Evolutionary conservation across 495 filamentous ascomycete genomes (phyloP), one percentile per base, ranked within the genome.

Genomic region (Aspergillus leporis): DNA sequence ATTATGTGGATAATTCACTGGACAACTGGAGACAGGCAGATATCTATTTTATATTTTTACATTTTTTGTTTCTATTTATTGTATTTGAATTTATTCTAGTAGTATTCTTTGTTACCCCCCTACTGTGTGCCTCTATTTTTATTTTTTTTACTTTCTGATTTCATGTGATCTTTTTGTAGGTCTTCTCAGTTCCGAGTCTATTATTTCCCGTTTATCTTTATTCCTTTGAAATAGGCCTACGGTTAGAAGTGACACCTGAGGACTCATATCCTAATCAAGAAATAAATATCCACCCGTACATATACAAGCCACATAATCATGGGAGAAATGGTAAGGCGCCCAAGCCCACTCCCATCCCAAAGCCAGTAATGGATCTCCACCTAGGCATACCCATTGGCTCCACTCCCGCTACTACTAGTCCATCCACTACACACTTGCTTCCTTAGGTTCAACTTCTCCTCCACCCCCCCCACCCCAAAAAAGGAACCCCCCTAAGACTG

Each of bases 401-500:
- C 63, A 65, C 63, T 65, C 41, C 63, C 43, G 36, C 59, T 66
- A 50, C 51, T 22, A 50, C 41, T 58, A 16, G n/a, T n/a, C n/a
- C n/a, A n/a, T n/a, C n/a, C n/a, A n/a, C n/a, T n/a, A n/a, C n/a
- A n/a, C n/a, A n/a, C n/a, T n/a, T n/a, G n/a, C n/a, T n/a, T n/a
- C n/a, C n/a, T n/a, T n/a, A n/a, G n/a, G n/a, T n/a, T n/a, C 40
- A 21, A 21, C 16, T 47, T 32, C 49, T 43, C 14, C 34, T 10
- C 41, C 30, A 46, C 54, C 50, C 53, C 60, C 52, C 58, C 51
- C 60, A 50, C 38, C 22, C 38, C 53, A 53, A 59, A 61, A 58
- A 50, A 60, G 51, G 56, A 65, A 53, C 56, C 62, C 52, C 61
- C 25, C 51, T 53, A 49, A 30, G 32, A 50, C 61, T 34, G 59